Base-by-base conservation (phyloP, 2,329 filamentous ascomycete species). In the Ascochyta pisi region DNA sequence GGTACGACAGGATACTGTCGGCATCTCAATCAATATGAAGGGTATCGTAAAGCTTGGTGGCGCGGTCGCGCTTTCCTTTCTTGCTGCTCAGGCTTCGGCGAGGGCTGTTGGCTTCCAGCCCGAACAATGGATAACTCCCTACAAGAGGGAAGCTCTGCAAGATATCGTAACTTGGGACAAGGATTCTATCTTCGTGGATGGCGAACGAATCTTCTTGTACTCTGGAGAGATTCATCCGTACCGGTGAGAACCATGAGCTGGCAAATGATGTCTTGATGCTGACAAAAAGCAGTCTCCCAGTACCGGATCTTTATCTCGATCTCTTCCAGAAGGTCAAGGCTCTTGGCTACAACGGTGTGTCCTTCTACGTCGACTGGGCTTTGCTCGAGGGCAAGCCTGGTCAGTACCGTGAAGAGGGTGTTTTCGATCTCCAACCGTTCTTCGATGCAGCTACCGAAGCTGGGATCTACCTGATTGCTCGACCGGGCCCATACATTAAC, bases 301-400 rank as follows among this genome's bases (percentile, higher is more conserved):
- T 89, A 1, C 81, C 85, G 3, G 78, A 79, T 43, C 78, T 89
- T 4, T 88, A 87, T 79, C 79, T 90, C 8, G 91, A 94, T 62
- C 70, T 94, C 2, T 89, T 96, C 64, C 88, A 95, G 67, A 96
- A 96, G 76, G 86, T 94, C 73, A 92, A 89, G 73, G 88, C 90
- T 0, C 76, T 92, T 1, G 91, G 91, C 0, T 93, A 92, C 76
- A 94, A 90, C 65, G 84, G 85, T 40, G 88, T 93, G 1, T 92
- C 89, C 0, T 92, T 93, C 73, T 94, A 94, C 67, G 81, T 88
- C 6, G 84, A 92, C 65, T 96, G 90, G 91, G 89, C 88, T 3
- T 77, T 94, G 2, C 73, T 92, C 0, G 91, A 95, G 71, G 90
- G 89, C 2, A 87, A 88, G 56, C 86, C 81, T 0, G 91, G 89